Base-by-base conservation (phyloP, 352 stramenopile species). In the Globisporangium carolinianum region DNA sequence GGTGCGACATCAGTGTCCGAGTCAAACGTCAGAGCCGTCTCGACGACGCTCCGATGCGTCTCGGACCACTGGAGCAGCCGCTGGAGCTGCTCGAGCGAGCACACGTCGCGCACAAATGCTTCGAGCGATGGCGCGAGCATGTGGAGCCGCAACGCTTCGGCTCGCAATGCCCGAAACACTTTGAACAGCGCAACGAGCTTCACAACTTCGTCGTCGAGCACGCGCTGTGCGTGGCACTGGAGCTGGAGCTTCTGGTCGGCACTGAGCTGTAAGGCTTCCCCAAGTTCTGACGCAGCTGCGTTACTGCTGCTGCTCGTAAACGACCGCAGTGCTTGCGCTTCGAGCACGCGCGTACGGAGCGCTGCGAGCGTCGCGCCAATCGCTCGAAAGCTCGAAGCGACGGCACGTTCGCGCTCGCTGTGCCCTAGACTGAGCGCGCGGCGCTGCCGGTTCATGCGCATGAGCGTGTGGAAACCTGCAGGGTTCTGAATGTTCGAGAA, bases 31-130 rank as follows among this genome's bases (percentile, higher is more conserved):
- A 80, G 65, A 51, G 68, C 66, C 36, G 62, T 73, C 57, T 88
- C 69, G 45, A 89, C 76, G 36, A 79, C 73, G 35, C 59, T 59
- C 36, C 79, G 82, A 58, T 91, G 70, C 10, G 62, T 78, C 62
- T 91, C 82, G n/a, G 78, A 83, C 79, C 83, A 94, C 57, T 90
- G 75, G 47, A 92, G 51, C 43, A 94, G 57, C 55, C 66, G 76
- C 52, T 86, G 72, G 42, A 94, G 59, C 65, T 94, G 84, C 48
- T 90, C 84, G 45, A 83, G 71, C 38, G 80, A 83, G 64, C 79
- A 88, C 47, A 68, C 46, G 14, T 87, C 78, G 35, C 74, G 76
- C 49, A 94, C 83, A 64, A 80, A 83, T 46, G 58, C 64, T 59
- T 94, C 84, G 39, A 94, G 65, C 37, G 71, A 79, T 14, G 84